Evolutionary conservation across 345 rosid species (phyloP).

Genomic region (Kandelia obovata): DNA sequence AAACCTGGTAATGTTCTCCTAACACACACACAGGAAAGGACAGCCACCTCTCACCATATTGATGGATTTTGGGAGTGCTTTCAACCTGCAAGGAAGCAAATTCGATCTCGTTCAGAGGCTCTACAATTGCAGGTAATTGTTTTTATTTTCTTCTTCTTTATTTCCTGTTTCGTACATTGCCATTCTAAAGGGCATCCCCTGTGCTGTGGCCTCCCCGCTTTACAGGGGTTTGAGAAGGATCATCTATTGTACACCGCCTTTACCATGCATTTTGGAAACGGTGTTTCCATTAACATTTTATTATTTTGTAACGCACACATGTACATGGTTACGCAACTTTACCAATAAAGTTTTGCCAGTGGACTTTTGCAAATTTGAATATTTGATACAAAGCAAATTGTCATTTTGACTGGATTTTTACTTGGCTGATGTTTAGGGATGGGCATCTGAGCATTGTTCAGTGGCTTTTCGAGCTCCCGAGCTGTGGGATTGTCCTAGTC

Average conservation of each 20-base stretch:
- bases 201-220: no score
- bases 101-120: conserved; percentile 85
- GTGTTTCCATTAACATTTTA: no score
- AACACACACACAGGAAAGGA: conserved; percentile 69
- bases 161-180: no score
- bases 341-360: neutral
- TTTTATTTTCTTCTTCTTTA: neutral
- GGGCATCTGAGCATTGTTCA: conserved; percentile 94
- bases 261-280: no score
- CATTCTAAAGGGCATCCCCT: no score
- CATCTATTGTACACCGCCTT: no score
- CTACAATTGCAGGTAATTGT: conserved; percentile 75
- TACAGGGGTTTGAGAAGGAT: no score
- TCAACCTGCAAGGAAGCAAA: conserved; percentile 80
- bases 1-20: conserved; percentile 90
- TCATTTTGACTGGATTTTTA: conserved; percentile 3
- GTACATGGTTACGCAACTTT: no score
- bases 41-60: conserved; percentile 72
- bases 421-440: conserved; percentile 49
- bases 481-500: conserved; percentile 59
- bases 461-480: conserved; percentile 75
- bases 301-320: no score
- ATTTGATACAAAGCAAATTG: neutral
- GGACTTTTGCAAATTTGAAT: neutral
- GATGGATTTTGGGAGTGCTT: conserved; percentile 96